Evolutionary conservation across 2,329 filamentous ascomycete species (phyloP).

Genomic region (Arachnomyces sp.): DNA sequence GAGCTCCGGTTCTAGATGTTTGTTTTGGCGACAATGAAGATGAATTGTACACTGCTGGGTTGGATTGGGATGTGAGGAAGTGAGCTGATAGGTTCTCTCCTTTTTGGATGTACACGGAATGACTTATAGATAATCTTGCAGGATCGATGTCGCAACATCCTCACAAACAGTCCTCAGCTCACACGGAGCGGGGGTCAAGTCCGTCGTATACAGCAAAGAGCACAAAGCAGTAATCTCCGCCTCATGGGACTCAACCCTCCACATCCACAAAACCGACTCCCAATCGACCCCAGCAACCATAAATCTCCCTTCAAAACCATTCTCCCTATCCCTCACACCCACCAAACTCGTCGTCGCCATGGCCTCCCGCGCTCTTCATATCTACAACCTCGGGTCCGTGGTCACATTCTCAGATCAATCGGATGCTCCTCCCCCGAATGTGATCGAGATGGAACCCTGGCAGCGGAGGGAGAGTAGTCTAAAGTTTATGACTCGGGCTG

Average conservation of each 20-base stretch:
- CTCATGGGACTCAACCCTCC: slow-evolving; percentile 88
- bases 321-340: slow-evolving; percentile 68
- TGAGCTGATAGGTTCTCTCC: slow-evolving; percentile 29
- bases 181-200: slow-evolving; percentile 72
- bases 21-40: slow-evolving; percentile 80
- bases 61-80: slow-evolving; percentile 81
- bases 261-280: slow-evolving; percentile 63
- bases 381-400: slow-evolving; percentile 77
- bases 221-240: slow-evolving; percentile 77
- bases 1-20: slow-evolving; percentile 79
- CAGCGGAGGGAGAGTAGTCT: slow-evolving; percentile 88
- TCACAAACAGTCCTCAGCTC: slow-evolving; percentile 68
- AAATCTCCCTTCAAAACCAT: slow-evolving; percentile 74
- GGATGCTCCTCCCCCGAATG: slow-evolving; percentile 33
- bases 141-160: slow-evolving; percentile 64
- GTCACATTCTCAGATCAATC: slow-evolving; percentile 45
- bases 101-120: slow-evolving; percentile 1
- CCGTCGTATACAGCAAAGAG: slow-evolving; percentile 70
- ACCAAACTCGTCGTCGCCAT: slow-evolving; percentile 93
- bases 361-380: slow-evolving; percentile 86
- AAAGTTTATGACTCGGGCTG: slow-evolving; percentile 90
- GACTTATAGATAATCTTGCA: slow-evolving; percentile 20
- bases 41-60: slow-evolving; percentile 75
- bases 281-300: slow-evolving; percentile 55
- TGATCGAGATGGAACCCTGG: slow-evolving; percentile 65